Evolutionary conservation across 164 flowering plant genomes (phyloP).

Genomic region (Tinospora cordifolia): DNA sequence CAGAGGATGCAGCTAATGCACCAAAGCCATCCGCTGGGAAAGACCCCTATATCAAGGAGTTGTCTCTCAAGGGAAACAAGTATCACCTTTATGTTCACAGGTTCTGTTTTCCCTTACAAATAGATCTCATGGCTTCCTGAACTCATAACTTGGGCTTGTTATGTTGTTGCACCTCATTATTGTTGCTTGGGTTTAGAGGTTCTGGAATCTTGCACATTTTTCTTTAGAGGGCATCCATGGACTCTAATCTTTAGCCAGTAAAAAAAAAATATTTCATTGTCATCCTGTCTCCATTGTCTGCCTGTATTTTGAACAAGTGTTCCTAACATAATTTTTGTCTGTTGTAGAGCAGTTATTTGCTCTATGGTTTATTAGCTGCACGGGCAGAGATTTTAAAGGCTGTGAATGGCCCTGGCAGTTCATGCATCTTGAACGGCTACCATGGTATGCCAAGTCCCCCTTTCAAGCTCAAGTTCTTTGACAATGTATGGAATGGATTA

Average conservation of each 20-base stretch:
- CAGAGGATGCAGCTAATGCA: slow-evolving; percentile 62
- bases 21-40: slow-evolving; percentile 56
- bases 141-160: neutral
- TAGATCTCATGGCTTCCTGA: neutral
- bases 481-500: neutral
- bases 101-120: slow-evolving; percentile 25
- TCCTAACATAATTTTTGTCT: neutral
- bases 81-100: slow-evolving; percentile 94
- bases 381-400: slow-evolving; percentile 86
- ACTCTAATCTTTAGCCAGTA: neutral
- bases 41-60: slow-evolving; percentile 71
- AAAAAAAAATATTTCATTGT: neutral
- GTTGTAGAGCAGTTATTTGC: slow-evolving; percentile 64
- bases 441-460: slow-evolving; percentile 41
- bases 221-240: neutral
- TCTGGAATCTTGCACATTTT: neutral
- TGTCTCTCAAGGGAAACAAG: slow-evolving; percentile 59
- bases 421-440: slow-evolving; percentile 69
- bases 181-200: neutral
- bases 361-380: slow-evolving; percentile 87
- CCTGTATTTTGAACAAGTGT: neutral
- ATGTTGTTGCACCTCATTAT: too few species aligned
- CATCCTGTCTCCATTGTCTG: neutral
- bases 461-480: neutral
- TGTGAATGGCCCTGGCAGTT: slow-evolving; percentile 43